Conservation (phyloP, 257 asterid species). For the Nicotiana sylvestris region DNA sequence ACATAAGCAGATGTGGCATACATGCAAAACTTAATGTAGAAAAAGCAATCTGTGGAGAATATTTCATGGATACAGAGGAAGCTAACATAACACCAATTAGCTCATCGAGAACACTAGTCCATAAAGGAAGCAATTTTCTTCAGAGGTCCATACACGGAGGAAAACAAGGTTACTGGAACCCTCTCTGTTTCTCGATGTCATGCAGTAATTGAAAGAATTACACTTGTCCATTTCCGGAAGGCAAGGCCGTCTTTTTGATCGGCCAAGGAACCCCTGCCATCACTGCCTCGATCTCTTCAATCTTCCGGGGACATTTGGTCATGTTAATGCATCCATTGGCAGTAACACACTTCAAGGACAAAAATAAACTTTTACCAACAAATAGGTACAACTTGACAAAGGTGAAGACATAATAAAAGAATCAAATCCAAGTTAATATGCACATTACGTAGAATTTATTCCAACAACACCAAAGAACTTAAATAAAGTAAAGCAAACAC, state of each 20-base stretch:
- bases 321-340: slow-evolving; percentile 71
- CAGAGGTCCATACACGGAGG: background rate
- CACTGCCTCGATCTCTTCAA: slow-evolving; percentile 82
- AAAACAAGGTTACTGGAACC: background rate
- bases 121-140: background rate
- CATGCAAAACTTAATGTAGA: background rate
- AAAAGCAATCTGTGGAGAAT: background rate
- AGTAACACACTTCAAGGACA: slow-evolving; percentile 52
- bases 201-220: slow-evolving; percentile 4
- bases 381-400: background rate
- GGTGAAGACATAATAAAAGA: background rate
- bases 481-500: slow-evolving; percentile 17
- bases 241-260: slow-evolving; percentile 27
- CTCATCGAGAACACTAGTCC: background rate
- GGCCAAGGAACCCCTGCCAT: slow-evolving; percentile 96
- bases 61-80: background rate
- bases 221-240: slow-evolving; percentile 21
- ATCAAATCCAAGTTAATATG: background rate
- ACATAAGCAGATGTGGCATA: background rate
- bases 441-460: background rate
- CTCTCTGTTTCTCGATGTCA: background rate
- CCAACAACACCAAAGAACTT: background rate
- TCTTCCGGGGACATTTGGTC: slow-evolving; percentile 81
- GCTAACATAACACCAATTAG: background rate
- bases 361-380: background rate